phyloP scores from a whole-genome alignment of 495 filamentous ascomycete species.

The Lophiostoma macrostomum region DNA sequence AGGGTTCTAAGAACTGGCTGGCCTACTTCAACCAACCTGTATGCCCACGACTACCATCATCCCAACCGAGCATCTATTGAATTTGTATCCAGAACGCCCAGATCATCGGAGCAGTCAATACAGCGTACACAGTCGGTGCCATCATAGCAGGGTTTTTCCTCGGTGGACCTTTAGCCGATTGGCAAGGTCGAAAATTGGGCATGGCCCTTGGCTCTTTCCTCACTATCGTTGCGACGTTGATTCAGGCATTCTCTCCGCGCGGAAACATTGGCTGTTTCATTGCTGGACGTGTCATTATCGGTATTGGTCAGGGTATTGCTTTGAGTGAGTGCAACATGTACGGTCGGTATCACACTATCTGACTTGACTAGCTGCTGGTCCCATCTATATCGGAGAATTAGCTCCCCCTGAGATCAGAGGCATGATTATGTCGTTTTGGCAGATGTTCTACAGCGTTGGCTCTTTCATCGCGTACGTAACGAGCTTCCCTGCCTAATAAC shows the following conservation, averaged over 20 bases:
- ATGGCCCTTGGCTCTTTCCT: conserved; percentile 57
- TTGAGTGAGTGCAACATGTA: conserved; percentile 48
- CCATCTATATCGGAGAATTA: conserved; percentile 62
- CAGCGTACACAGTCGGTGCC: conserved; percentile 61
- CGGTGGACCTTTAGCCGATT: conserved; percentile 56
- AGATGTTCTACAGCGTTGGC: conserved; percentile 64
- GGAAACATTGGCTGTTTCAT: conserved; percentile 59
- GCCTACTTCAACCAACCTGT: conserved; percentile 55
- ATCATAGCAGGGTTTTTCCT: conserved; percentile 62
- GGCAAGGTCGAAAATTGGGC: conserved; percentile 54
- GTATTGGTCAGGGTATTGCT: conserved; percentile 63
- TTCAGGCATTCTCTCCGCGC: conserved; percentile 58
- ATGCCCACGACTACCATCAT: not conserved
- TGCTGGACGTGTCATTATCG: conserved; percentile 59
- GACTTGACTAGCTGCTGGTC: conserved; percentile 47
- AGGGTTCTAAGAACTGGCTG: conserved; percentile 58
- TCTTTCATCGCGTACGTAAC: conserved; percentile 57
- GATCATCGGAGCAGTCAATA: conserved; percentile 57
- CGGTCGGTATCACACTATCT: not conserved
- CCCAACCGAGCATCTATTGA: not conserved
- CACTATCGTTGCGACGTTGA: conserved; percentile 59
- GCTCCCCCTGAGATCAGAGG: conserved; percentile 58
- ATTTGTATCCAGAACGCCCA: conserved; percentile 35
- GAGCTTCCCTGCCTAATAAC: not conserved
- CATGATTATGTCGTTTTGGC: conserved; percentile 66